A percentile compares a stretch with the other conserved stretches of the same genome.
Conservation (phyloP, 345 rosid genomes). For the Citrus trifoliata region DNA sequence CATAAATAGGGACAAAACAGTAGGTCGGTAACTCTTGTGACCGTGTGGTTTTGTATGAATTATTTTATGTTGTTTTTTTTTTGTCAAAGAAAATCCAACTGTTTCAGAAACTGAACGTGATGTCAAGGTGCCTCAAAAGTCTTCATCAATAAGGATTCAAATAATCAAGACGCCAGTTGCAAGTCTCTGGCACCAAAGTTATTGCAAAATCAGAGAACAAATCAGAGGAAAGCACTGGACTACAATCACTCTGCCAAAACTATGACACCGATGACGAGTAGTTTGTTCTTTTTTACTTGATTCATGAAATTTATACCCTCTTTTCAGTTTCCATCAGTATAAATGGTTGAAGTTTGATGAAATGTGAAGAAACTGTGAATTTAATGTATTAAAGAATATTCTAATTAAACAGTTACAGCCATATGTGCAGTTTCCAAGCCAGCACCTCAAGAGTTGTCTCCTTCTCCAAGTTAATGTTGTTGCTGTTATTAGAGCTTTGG, state of each 20-base stretch:
- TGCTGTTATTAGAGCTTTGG: too few relatives aligned
- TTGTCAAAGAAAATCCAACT: conserved; percentile 23
- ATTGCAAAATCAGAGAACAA: conserved; percentile 31
- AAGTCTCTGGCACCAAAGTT: conserved; percentile 12
- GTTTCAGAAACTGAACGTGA: conserved; percentile 20
- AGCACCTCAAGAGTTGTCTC: not conserved
- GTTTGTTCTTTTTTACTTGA: not conserved
- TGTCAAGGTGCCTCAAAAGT: conserved; percentile 23
- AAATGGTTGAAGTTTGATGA: not conserved
- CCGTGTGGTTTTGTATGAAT: too few relatives aligned
- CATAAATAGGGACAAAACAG: too few relatives aligned
- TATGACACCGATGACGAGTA: conserved; percentile 43
- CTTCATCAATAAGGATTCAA: conserved; percentile 15
- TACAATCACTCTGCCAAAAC: conserved; percentile 53
- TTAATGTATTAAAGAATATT: too few relatives aligned
- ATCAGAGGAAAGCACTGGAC: conserved; percentile 31
- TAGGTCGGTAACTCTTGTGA: too few relatives aligned
- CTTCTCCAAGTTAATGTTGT: too few relatives aligned
- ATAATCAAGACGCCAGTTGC: conserved; percentile 47
- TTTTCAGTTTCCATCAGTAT: not conserved
- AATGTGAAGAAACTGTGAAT: not conserved
- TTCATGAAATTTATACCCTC: not conserved
- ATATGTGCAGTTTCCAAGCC: too few relatives aligned
- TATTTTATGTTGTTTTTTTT: not conserved
- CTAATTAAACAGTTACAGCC: not conserved